Evolutionary conservation across 768 basidiomycete genomes (phyloP).

Genomic region (Rhizopogon sp.): DNA sequence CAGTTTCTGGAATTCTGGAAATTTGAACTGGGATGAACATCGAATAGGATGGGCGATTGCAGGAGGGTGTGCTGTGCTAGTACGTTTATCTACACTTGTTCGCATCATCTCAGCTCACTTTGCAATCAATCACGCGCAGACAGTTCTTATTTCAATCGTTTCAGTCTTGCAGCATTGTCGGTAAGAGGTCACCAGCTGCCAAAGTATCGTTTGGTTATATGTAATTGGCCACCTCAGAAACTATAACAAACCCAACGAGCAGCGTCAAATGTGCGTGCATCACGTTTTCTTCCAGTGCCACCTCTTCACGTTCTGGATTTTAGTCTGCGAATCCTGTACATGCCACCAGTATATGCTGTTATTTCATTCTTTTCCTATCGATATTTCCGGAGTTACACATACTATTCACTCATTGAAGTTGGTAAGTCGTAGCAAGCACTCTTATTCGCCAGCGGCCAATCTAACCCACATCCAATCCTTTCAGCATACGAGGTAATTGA

Average conservation of each 20-base stretch:
- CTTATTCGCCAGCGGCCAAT: slow-evolving; percentile 10
- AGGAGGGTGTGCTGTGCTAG: slow-evolving; percentile 53
- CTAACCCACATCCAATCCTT: slow-evolving; percentile 4
- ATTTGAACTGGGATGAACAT: slow-evolving; percentile 55
- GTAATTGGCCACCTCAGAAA: slow-evolving; percentile 38
- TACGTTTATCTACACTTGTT: slow-evolving; percentile 29
- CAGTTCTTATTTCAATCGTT: slow-evolving; percentile 52
- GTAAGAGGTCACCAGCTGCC: slow-evolving; percentile 30
- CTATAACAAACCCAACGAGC: slow-evolving; percentile 66
- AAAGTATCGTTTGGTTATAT: background rate
- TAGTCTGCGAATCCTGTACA: slow-evolving; percentile 76
- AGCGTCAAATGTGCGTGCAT: slow-evolving; percentile 68
- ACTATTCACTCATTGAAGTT: slow-evolving; percentile 47
- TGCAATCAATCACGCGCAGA: slow-evolving; percentile 31
- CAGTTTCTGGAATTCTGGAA: slow-evolving; percentile 53
- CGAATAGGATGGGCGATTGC: slow-evolving; percentile 73
- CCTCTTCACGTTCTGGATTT: background rate
- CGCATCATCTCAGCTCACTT: background rate
- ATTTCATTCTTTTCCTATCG: slow-evolving; percentile 86
- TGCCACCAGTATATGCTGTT: slow-evolving; percentile 79
- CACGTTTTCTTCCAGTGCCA: background rate
- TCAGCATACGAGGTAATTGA: slow-evolving; percentile 63
- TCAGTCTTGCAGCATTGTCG: slow-evolving; percentile 59
- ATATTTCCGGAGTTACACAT: slow-evolving; percentile 74
- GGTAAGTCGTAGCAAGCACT: slow-evolving; percentile 28